Base-by-base conservation (phyloP, 192 early-diverging fungal species). In the Umbelopsis vinacea region DNA sequence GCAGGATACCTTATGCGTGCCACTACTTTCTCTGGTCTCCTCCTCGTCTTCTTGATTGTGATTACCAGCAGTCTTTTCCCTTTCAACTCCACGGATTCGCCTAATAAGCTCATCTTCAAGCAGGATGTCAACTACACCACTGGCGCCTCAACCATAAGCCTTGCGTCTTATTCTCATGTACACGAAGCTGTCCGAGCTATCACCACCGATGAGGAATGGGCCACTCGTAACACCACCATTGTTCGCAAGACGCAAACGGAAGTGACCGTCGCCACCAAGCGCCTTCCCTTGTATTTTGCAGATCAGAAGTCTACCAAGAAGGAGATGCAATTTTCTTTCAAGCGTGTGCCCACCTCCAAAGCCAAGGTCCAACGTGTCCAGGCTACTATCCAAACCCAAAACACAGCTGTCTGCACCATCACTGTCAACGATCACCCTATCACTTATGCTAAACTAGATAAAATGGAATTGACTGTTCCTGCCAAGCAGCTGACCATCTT, bases 41-140 rank as follows among this genome's bases (percentile, higher is more conserved):
- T 80, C 11, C 46, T 80, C 3, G 29, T 76, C 24, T 47, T 82
- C 66, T 55, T 81, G 6, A 17, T 77, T 6, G 47, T 75, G 5
- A 68, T 82, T 45, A 77, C 84, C 29, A 53, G 77, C 38, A 53
- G 73, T 3, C 71, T 74, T 21, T 78, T 74, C 37, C 79, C 85
- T 7, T 86, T 81, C 68, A 74, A 80, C 69, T 70, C 76, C 3
- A 45, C 66, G 0, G 60, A 72, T 24, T 80, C 81, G 1, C 85
- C 85, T 45, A 84, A 84, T 43, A 82, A 84, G 70, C 67, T 83
- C 38, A 29, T 81, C 1, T 86, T 83, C 71, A 79, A 75, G 14
- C 83, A 84, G 66, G 67, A 76, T 14, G 74, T 82, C 50, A 77
- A 84, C 69, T 71, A 76, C 8, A 70, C 80, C 23, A 38, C 68